These are phyloP conservation scores for Termitomyces sp. DNA, from an alignment of 768 basidiomycete genomes.

Conservation along the genomic window DNA sequence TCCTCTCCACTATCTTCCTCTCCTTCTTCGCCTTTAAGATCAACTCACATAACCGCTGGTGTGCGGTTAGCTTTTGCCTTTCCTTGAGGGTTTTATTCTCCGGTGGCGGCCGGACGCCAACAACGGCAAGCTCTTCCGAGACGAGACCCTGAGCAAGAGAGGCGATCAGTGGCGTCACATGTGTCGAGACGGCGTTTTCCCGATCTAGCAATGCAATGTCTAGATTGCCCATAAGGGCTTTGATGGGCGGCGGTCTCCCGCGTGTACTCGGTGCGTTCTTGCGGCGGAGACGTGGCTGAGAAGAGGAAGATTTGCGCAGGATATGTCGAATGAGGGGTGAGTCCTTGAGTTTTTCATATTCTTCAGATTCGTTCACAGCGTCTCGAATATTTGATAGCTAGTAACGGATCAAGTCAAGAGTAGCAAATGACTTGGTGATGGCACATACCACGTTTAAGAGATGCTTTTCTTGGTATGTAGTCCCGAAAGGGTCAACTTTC, in stretches of 20 bases:
- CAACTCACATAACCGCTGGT: conserved; percentile 24
- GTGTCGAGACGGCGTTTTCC: conserved; percentile 51
- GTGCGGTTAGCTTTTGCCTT: conserved; percentile 19
- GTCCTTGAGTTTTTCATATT: conserved; percentile 16
- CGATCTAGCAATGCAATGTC: conserved; percentile 55
- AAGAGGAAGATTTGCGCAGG: conserved; percentile 16
- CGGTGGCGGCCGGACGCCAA: conserved; percentile 41
- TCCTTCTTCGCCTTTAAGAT: conserved; percentile 19
- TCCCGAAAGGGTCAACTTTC: conserved; percentile 32
- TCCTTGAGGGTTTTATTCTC: conserved; percentile 24
- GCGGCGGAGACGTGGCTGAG: conserved; percentile 6
- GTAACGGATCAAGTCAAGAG: neutral
- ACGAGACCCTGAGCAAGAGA: conserved; percentile 48
- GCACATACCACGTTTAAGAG: conserved; percentile 28
- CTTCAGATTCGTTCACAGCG: conserved; percentile 21
- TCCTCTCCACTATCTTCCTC: conserved; percentile 29
- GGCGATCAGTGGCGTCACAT: conserved; percentile 61
- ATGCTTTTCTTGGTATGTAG: conserved; percentile 29
- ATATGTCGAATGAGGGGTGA: conserved; percentile 24
- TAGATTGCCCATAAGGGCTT: conserved; percentile 33
- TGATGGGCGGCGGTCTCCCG: conserved; percentile 15
- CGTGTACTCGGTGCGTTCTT: neutral
- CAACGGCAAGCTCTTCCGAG: conserved; percentile 47
- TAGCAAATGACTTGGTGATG: neutral
- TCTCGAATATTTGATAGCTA: conserved; percentile 28